Evolutionary conservation across 352 stramenopile genomes (phyloP).

Genomic region (Phytopythium cucurbitacearum): DNA sequence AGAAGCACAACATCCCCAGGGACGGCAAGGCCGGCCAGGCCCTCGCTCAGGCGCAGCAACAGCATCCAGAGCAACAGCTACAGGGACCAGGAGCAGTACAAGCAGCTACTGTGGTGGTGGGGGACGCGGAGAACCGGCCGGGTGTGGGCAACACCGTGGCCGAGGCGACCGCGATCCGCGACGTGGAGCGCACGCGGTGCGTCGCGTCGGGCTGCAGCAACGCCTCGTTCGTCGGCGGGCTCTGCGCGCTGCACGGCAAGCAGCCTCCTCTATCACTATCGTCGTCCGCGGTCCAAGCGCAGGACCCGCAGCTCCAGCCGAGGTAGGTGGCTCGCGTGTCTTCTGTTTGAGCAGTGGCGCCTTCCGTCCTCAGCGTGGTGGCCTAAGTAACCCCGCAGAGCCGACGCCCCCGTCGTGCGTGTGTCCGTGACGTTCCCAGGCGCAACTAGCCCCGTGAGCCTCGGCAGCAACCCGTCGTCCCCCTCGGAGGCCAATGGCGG

Average conservation of each 20-base stretch:
- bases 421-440: too few relatives aligned
- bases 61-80: constrained; percentile 2
- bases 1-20: constrained; percentile 46
- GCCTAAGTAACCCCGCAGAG: too few relatives aligned
- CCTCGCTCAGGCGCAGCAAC: constrained; percentile 1
- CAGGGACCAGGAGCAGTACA: background rate
- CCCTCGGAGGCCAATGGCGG: background rate
- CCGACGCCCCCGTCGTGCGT: too few relatives aligned
- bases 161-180: constrained; percentile 17
- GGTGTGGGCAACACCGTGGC: background rate
- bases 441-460: too few relatives aligned
- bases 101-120: background rate
- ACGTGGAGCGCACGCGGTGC: constrained; percentile 26
- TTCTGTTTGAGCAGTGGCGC: background rate
- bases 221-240: constrained; percentile 34
- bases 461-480: too few relatives aligned
- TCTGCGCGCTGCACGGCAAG: constrained; percentile 50
- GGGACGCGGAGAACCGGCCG: background rate
- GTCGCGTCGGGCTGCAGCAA: constrained; percentile 31
- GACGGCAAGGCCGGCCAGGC: constrained; percentile 1
- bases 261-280: constrained; percentile 24
- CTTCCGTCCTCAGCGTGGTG: too few relatives aligned
- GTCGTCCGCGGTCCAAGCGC: background rate
- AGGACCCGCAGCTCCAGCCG: background rate
- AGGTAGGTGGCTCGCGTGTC: background rate